Conservation (phyloP, 768 basidiomycete genomes). For the Podaxis sp. region DNA sequence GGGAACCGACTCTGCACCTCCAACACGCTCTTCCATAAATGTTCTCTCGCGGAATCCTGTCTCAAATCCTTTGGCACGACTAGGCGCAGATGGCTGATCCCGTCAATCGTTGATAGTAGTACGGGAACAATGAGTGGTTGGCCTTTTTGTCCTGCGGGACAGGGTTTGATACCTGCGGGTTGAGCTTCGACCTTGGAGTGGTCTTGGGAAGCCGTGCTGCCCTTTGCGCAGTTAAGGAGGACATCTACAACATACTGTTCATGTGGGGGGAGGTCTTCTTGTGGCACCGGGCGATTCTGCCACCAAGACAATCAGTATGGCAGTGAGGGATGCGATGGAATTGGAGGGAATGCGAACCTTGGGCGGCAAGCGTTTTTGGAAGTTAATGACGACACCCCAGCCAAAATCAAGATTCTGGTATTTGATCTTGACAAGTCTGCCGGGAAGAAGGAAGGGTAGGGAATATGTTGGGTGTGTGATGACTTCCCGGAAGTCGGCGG, state of each 20-base stretch:
- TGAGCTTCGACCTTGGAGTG: slow-evolving; percentile 51
- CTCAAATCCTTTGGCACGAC: slow-evolving; percentile 90
- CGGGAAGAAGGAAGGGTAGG: slow-evolving; percentile 90
- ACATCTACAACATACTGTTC: slow-evolving; percentile 94
- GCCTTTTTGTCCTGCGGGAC: slow-evolving; percentile 68
- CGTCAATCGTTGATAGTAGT: slow-evolving; percentile 80
- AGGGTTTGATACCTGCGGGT: slow-evolving; percentile 75
- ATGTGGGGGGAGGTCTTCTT: slow-evolving; percentile 75
- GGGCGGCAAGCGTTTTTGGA: slow-evolving; percentile 79
- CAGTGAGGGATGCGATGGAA: background rate
- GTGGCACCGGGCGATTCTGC: slow-evolving; percentile 67
- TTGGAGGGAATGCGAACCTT: slow-evolving; percentile 49
- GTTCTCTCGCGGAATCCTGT: slow-evolving; percentile 70
- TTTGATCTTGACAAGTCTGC: slow-evolving; percentile 89
- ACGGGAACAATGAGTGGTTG: slow-evolving; percentile 86
- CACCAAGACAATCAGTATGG: background rate
- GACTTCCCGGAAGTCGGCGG: slow-evolving; percentile 84
- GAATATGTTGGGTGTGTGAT: slow-evolving; percentile 94
- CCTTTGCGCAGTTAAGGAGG: slow-evolving; percentile 74
- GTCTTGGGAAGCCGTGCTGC: slow-evolving; percentile 59
- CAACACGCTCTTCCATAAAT: slow-evolving; percentile 83
- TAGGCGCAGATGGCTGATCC: slow-evolving; percentile 83
- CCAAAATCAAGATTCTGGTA: slow-evolving; percentile 89
- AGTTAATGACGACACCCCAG: slow-evolving; percentile 95
- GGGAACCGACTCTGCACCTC: slow-evolving; percentile 93